Percentiles rank a stretch among this genome's conserved stretches.
These are phyloP conservation scores for Wickerhamomyces rabaulensis DNA, from an alignment of 805 yeast species.

Conservation along the genomic window DNA sequence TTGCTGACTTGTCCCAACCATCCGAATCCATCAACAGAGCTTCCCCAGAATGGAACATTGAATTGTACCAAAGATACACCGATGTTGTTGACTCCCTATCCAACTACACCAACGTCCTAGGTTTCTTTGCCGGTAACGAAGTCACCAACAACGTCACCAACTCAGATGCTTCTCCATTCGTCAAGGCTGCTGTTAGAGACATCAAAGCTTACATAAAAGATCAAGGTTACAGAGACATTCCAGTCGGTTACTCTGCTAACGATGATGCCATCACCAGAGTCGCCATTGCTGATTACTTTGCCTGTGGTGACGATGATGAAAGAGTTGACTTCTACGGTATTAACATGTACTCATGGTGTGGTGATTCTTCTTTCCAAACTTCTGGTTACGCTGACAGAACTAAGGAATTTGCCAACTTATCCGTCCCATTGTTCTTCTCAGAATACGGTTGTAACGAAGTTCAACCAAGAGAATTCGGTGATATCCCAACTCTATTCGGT, in stretches of 20 bases:
- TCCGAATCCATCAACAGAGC: conserved; percentile 62
- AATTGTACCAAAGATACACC: conserved; percentile 66
- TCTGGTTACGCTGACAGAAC: conserved; percentile 76
- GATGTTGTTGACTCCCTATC: conserved; percentile 68
- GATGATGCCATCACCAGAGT: conserved; percentile 72
- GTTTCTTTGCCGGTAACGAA: conserved; percentile 92
- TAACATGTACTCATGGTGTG: conserved; percentile 90
- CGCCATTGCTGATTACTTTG: conserved; percentile 71
- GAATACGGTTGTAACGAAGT: conserved; percentile 83
- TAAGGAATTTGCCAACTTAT: conserved; percentile 61
- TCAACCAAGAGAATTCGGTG: conserved; percentile 72
- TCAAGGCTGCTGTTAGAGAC: conserved; percentile 88
- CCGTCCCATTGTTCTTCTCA: conserved; percentile 80
- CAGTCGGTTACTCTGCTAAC: conserved; percentile 86
- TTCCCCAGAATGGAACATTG: conserved; percentile 65
- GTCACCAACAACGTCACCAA: conserved; percentile 69
- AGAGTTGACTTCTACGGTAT: conserved; percentile 77
- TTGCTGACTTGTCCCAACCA: conserved; percentile 81
- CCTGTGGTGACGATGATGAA: conserved; percentile 59
- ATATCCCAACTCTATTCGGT: conserved; percentile 62
- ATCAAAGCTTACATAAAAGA: conserved; percentile 62
- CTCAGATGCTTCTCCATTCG: conserved; percentile 78
- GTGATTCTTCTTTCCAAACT: conserved; percentile 46
- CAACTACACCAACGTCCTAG: conserved; percentile 69
- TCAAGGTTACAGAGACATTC: conserved; percentile 64